Base-by-base conservation (phyloP, 108 stramenopile species). In the Asterionellopsis glacialis region DNA sequence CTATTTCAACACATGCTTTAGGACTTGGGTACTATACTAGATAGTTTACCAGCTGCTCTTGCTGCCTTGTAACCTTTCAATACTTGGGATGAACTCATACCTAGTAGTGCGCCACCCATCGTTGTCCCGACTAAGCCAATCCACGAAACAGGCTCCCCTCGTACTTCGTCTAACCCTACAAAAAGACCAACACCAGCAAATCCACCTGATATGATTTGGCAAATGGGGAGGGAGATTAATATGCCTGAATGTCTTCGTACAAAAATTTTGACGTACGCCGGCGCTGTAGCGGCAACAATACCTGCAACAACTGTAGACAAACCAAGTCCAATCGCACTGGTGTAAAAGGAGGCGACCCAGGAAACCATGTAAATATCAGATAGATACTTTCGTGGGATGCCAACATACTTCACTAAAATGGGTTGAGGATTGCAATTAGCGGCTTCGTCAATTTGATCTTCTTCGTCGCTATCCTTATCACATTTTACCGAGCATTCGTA, bases 291-390 rank as follows among this genome's bases (percentile, higher is more conserved):
- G 5, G 48, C 45, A 25, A 61, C 27, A 14, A 49, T 41, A 4
- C 15, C 27, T 3, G 60, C 27, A 14, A 33, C 27, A 21, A 41
- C 2, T 4, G 16, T n/a, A n/a, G 60, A 47, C 14, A 33, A 45
- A 23, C 60, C 38, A 25, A 61, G 47, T 49, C 47, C 60, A 22
- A 49, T 49, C 3, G 23, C 60, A 49, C 60, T 41, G 14, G 60
- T 28, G 21, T 61, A 61, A 49, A 61, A 61, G 22, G 60, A 47
- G 18, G 47, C 60, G 24, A 45, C 60, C 26, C 60, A 61, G 6
- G 47, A 61, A 18, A 23, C 60, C 11, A 41, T 41, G 40, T 61
- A 61, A 16, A 25, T 27, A 28, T 61, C 60, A 1, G n/a, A 18
- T 16, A 61, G 11, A 28, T 61, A 15, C n/a, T 61, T 28, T 1